These are phyloP conservation scores for Voacanga thouarsii DNA, from an alignment of 257 asterid genomes.

Conservation along the genomic window DNA sequence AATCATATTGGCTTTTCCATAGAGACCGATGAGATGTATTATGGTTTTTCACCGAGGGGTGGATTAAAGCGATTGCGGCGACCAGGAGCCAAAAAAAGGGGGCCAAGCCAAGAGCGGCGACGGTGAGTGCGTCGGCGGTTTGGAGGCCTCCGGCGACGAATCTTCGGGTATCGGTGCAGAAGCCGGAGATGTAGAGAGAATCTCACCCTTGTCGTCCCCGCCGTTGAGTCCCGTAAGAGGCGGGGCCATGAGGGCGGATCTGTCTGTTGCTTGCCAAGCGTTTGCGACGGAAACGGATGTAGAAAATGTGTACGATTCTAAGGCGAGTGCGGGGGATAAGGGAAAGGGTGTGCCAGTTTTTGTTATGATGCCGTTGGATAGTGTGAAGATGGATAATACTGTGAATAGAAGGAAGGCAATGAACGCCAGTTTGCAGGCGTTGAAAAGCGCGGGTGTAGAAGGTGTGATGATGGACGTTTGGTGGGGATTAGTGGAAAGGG, in stretches of 20 bases:
- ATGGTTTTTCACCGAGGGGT: too few species aligned
- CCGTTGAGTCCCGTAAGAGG: slow-evolving; percentile 64
- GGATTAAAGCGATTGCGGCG: too few species aligned
- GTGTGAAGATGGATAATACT: slow-evolving; percentile 77
- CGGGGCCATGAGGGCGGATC: slow-evolving; percentile 55
- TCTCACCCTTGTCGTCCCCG: slow-evolving; percentile 83
- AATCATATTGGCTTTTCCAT: too few species aligned
- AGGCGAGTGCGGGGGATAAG: slow-evolving; percentile 18
- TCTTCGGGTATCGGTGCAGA: slow-evolving; percentile 50
- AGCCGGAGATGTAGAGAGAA: slow-evolving; percentile 43
- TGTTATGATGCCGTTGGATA: slow-evolving; percentile 98
- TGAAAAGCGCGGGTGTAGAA: slow-evolving; percentile 92
- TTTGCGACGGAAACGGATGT: slow-evolving; percentile 39
- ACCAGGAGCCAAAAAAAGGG: too few species aligned
- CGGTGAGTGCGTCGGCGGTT: slow-evolving; percentile 48
- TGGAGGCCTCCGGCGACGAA: slow-evolving; percentile 55
- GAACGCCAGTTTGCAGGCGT: slow-evolving; percentile 92
- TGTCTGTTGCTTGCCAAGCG: slow-evolving; percentile 81
- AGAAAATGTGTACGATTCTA: slow-evolving; percentile 28
- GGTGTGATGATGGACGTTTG: slow-evolving; percentile 99
- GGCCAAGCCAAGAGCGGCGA: too few species aligned
- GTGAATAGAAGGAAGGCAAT: slow-evolving; percentile 93
- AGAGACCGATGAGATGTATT: too few species aligned
- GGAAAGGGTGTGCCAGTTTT: slow-evolving; percentile 80
- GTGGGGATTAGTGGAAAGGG: slow-evolving; percentile 97